Conservation (phyloP, 2,329 filamentous ascomycete genomes). For the Rhynchosporium graminicola region DNA sequence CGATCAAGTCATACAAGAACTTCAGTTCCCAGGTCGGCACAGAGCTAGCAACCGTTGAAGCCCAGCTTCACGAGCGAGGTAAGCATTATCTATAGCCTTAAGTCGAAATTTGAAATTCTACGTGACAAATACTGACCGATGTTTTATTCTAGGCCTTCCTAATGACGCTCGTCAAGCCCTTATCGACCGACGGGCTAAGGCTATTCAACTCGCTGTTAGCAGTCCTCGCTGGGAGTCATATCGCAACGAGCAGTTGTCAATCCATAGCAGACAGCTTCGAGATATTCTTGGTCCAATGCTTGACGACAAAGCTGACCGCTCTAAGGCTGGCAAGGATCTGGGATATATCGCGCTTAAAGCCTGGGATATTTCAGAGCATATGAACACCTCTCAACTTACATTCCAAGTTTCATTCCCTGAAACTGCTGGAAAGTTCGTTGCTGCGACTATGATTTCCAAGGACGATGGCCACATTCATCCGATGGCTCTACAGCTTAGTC, state of each 20-base stretch:
- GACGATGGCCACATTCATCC: constrained; percentile 47
- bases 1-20: constrained; percentile 41
- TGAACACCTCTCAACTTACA: constrained; percentile 45
- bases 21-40: constrained; percentile 36
- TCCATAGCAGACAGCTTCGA: constrained; percentile 39
- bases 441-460: constrained; percentile 47
- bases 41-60: constrained; percentile 31
- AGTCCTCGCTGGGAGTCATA: constrained; percentile 39
- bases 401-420: constrained; percentile 54
- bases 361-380: constrained; percentile 45
- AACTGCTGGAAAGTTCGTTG: constrained; percentile 50
- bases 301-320: constrained; percentile 41
- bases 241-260: constrained; percentile 25
- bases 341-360: constrained; percentile 29
- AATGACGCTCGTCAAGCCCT: constrained; percentile 40
- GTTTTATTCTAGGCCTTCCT: constrained; percentile 24
- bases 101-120: neutral
- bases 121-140: constrained; percentile 14
- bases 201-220: constrained; percentile 44
- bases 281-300: constrained; percentile 49
- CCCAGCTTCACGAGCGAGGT: constrained; percentile 36
- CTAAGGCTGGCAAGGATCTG: constrained; percentile 46
- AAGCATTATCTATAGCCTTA: constrained; percentile 14
- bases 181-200: constrained; percentile 42
- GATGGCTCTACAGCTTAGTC: constrained; percentile 50